These are phyloP conservation scores for Podospora sp. DNA, from an alignment of 495 filamentous ascomycete genomes.

Conservation along the genomic window DNA sequence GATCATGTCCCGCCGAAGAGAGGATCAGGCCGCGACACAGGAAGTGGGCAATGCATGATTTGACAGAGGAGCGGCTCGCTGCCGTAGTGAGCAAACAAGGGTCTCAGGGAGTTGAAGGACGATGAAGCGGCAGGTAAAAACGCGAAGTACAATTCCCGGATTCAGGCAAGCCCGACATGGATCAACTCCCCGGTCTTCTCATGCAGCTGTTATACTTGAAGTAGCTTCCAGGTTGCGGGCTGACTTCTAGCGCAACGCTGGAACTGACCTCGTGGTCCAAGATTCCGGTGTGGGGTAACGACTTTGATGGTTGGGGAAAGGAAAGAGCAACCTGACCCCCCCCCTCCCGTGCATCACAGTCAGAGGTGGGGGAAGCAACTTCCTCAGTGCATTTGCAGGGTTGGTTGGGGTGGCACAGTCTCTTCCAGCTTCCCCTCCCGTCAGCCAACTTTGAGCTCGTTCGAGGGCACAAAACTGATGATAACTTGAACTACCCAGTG, in stretches of 20 bases:
- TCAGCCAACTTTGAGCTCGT: too few species aligned
- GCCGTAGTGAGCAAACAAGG: not conserved
- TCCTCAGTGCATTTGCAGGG: too few species aligned
- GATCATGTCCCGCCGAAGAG: not conserved
- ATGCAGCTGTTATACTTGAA: not conserved
- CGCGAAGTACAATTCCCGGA: slow-evolving; percentile 20
- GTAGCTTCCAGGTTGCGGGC: not conserved
- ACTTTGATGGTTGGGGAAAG: not conserved
- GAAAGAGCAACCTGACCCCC: not conserved
- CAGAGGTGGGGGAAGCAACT: not conserved
- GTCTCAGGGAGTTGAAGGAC: not conserved
- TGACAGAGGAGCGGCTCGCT: not conserved
- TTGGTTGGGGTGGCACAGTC: too few species aligned
- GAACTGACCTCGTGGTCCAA: not conserved
- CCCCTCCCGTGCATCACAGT: too few species aligned
- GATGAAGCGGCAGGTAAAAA: not conserved
- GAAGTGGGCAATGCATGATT: not conserved
- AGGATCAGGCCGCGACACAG: slow-evolving; percentile 19
- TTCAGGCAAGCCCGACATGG: slow-evolving; percentile 16
- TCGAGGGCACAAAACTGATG: too few species aligned
- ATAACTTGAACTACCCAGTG: too few species aligned
- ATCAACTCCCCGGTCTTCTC: not conserved
- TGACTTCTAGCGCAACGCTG: not conserved
- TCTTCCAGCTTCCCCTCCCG: too few species aligned
- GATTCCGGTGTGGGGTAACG: not conserved